phyloP scores from a whole-genome alignment of 208 protist species.

The Vickermania spadyakhi region DNA sequence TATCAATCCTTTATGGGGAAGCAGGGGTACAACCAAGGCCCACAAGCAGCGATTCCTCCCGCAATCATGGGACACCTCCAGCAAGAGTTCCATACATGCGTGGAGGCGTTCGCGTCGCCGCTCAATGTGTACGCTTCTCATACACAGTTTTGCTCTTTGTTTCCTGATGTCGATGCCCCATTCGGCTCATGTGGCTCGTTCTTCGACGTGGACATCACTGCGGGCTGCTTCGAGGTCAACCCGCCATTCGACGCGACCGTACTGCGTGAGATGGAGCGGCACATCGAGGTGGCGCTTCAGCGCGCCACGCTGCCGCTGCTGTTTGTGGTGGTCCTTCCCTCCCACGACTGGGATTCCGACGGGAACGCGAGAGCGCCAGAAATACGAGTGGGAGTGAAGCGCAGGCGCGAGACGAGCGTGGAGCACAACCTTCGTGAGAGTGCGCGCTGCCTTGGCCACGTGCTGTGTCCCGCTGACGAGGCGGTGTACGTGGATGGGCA shows the following conservation, averaged over 20 bases:
- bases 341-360: constrained; percentile 36
- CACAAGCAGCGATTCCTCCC: constrained; percentile 55
- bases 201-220: constrained; percentile 60
- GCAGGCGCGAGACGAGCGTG: constrained; percentile 1
- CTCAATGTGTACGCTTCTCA: constrained; percentile 62
- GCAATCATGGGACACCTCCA: constrained; percentile 32
- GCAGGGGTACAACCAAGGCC: constrained; percentile 58
- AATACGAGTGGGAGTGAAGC: no score
- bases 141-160: constrained; percentile 60
- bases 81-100: constrained; percentile 28
- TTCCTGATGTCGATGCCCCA: constrained; percentile 68
- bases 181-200: constrained; percentile 81
- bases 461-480: constrained; percentile 32
- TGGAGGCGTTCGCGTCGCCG: constrained; percentile 85
- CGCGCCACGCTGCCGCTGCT: constrained; percentile 15
- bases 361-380: not conserved
- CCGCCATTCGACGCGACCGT: constrained; percentile 77
- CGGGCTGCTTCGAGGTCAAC: constrained; percentile 65
- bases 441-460: constrained; percentile 35
- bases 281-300: constrained; percentile 18
- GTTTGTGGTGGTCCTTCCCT: constrained; percentile 56
- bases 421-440: constrained; percentile 40
- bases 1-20: constrained; percentile 46
- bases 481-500: constrained; percentile 66
- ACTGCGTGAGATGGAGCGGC: constrained; percentile 34